Evolutionary conservation across 2,329 filamentous ascomycete genomes (phyloP).

Genomic region (Paecilomyces fulvus): DNA sequence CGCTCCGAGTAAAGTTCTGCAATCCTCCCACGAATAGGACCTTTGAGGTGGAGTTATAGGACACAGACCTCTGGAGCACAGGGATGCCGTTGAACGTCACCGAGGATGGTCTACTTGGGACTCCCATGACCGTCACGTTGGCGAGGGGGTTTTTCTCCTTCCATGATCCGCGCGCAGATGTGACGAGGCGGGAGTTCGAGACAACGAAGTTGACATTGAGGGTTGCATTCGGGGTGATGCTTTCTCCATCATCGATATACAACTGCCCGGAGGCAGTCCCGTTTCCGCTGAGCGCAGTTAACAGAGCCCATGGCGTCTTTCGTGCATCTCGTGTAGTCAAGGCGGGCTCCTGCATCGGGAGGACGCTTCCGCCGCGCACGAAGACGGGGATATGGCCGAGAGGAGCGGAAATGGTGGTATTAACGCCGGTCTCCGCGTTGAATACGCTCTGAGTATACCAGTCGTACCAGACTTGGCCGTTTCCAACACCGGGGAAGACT

Average conservation of each 20-base stretch:
- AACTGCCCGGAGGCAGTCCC: constrained; percentile 53
- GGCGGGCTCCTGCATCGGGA: constrained; percentile 60
- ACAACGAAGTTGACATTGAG: constrained; percentile 47
- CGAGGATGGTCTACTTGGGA: constrained; percentile 30
- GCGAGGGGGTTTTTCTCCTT: constrained; percentile 50
- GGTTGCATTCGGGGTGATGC: constrained; percentile 47
- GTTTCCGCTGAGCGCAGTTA: constrained; percentile 51
- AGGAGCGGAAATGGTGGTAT: constrained; percentile 53
- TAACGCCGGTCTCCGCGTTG: constrained; percentile 43
- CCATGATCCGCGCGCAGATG: constrained; percentile 44
- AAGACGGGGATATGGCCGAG: constrained; percentile 64
- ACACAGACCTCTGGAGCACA: constrained; percentile 38
- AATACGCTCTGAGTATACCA: constrained; percentile 63
- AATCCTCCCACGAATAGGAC: constrained; percentile 46
- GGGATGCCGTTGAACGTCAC: constrained; percentile 46
- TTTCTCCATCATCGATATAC: constrained; percentile 70
- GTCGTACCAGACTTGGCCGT: constrained; percentile 63
- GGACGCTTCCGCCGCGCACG: constrained; percentile 57
- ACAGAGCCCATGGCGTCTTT: constrained; percentile 57
- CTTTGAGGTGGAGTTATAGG: constrained; percentile 40
- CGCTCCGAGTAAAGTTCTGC: constrained; percentile 39
- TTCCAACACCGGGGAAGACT: constrained; percentile 58
- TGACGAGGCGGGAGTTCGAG: constrained; percentile 38
- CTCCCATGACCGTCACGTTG: constrained; percentile 56
- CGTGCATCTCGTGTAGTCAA: constrained; percentile 58